Percentiles rank a stretch among this genome's conserved stretches.
phyloP scores from a whole-genome alignment of 2,329 filamentous ascomycete genomes.

The Cordyceps militaris region DNA sequence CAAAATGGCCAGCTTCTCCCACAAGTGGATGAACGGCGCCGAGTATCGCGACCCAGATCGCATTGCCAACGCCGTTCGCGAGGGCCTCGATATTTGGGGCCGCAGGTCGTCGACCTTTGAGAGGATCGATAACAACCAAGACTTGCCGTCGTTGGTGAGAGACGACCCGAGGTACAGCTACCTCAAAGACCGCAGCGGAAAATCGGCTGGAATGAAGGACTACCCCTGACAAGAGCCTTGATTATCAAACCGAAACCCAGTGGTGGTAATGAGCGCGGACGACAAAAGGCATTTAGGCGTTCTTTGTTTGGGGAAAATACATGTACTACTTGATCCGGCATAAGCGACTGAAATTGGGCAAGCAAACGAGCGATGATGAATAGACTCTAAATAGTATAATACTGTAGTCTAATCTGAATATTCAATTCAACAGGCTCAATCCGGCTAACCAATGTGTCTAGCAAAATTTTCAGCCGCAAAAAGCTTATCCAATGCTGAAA shows the following conservation, averaged over 20 bases:
- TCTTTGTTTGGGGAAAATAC: not conserved
- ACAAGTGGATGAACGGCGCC: conserved; percentile 44
- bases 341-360: not conserved
- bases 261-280: not conserved
- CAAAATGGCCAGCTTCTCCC: conserved; percentile 52
- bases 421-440: not conserved
- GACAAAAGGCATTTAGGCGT: not conserved
- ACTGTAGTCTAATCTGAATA: not conserved
- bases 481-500: no score
- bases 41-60: conserved; percentile 39
- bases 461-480: no score
- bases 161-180: conserved; percentile 36
- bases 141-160: conserved; percentile 43
- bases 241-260: not conserved
- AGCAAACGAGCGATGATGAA: not conserved
- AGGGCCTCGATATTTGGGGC: conserved; percentile 51
- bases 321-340: not conserved
- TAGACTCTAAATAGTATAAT: not conserved
- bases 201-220: conserved; percentile 41
- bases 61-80: conserved; percentile 44
- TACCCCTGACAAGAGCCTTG: conserved; percentile 20
- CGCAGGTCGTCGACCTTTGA: conserved; percentile 40
- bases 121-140: conserved; percentile 42
- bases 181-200: conserved; percentile 38
- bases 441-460: no score